Base-by-base conservation (phyloP, 148 eudicot species). In the Polygonum maritimum region DNA sequence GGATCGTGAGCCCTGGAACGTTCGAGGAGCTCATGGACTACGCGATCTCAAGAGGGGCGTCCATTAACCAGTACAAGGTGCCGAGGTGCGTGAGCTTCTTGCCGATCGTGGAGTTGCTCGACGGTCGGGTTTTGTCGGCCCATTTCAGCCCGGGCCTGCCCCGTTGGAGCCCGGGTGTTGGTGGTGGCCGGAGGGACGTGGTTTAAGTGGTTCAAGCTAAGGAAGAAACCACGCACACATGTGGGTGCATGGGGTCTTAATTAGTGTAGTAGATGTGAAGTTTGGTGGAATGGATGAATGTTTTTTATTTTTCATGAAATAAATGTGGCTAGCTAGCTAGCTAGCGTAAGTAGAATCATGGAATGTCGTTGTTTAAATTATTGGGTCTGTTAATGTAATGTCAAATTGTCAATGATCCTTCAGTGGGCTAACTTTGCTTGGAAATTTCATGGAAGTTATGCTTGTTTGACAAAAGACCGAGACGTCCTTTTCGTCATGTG, bases 21-120 rank as follows among this genome's bases (percentile, higher is more conserved):
- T 89, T 89, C 76, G 92, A 89, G 83, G 86, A 89, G 85, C 47
- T 89, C 14, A 87, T 89, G 92, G 92, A 89, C 52, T 87, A 87
- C 44, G 89, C 92, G 4, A 76, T 89, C 21, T 81, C 85, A 0
- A 84, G 79, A 74, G 90, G 92, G 0, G 86, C 89, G 3, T 89
- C 92, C 0, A 84, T 87, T 15, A 87, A 80, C 58, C 92, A 89
- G 75, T 89, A 85, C 6, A 87, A 89, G 86, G 89, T 70, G 19
- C 86, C 92, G 14, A 85, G 90, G 75, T 89, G 92, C 70, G 90
- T 89, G n/a, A 84, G 38, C 74, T 81, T 60, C 33, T n/a, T 62
- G 54, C 89, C 90, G 9, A 82, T 84, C 48, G 67, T 81, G 58
- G 90, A 89, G 75, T 60, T 85, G 13, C 76, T 89, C 9, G 81